These are phyloP conservation scores for Cryptosporidium canis DNA, from an alignment of 169 alveolate genomes.

Conservation along the genomic window DNA sequence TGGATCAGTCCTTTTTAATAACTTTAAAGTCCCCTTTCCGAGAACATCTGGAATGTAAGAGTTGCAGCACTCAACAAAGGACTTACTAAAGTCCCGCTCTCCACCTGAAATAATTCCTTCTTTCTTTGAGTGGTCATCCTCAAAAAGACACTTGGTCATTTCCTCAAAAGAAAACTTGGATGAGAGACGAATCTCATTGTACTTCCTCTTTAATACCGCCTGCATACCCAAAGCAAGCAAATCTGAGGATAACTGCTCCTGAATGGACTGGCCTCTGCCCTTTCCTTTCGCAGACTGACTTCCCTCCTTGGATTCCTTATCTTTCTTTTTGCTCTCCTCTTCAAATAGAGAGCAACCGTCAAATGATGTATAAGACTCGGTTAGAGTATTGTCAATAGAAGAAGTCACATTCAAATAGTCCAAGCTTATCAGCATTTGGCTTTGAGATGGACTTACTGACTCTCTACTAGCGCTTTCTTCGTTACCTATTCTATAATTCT, in stretches of 20 bases:
- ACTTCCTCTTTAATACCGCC: slow-evolving; percentile 51
- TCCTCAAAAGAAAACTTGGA: slow-evolving; percentile 42
- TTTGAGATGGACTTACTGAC: background rate
- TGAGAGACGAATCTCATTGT: slow-evolving; percentile 9
- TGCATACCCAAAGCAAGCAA: slow-evolving; percentile 60
- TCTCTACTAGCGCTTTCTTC: background rate
- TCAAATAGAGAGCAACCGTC: slow-evolving; percentile 39
- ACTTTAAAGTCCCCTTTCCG: background rate
- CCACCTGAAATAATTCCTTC: background rate
- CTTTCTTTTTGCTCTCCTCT: slow-evolving; percentile 7
- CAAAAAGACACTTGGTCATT: slow-evolving; percentile 36
- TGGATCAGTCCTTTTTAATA: background rate
- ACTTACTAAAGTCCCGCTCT: background rate
- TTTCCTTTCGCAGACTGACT: background rate
- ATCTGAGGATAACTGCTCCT: slow-evolving; percentile 54
- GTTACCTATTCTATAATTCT: too few relatives aligned
- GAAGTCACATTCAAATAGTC: slow-evolving; percentile 32
- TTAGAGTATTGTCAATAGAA: background rate
- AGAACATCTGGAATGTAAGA: slow-evolving; percentile 1
- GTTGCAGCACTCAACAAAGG: slow-evolving; percentile 26
- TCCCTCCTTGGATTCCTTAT: background rate
- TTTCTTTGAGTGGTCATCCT: background rate
- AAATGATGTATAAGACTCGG: slow-evolving; percentile 25
- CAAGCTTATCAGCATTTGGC: background rate
- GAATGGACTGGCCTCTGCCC: slow-evolving; percentile 42